These are phyloP conservation scores for Apophysomyces ossiformis DNA, from an alignment of 371 early-diverging fungal genomes.

Conservation along the genomic window DNA sequence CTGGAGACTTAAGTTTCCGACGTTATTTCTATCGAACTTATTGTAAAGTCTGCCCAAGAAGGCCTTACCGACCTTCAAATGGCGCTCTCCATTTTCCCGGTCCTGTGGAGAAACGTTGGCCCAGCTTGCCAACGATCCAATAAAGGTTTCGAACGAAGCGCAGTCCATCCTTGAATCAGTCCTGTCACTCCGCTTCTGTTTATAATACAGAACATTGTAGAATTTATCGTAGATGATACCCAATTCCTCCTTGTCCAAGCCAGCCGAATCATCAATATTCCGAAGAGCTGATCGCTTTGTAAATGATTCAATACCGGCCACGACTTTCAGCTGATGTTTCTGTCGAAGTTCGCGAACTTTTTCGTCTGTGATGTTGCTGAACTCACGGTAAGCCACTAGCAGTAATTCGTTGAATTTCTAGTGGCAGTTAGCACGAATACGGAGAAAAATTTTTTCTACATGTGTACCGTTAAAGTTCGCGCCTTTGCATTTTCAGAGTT, in stretches of 20 bases:
- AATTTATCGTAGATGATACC: constrained; percentile 90
- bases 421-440: neutral
- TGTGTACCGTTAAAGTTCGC: constrained; percentile 54
- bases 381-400: constrained; percentile 90
- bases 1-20: constrained; percentile 68
- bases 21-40: constrained; percentile 56
- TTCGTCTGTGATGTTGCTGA: constrained; percentile 80
- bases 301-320: constrained; percentile 91
- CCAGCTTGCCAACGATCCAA: constrained; percentile 43
- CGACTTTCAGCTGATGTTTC: constrained; percentile 88
- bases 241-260: constrained; percentile 86
- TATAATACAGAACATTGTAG: constrained; percentile 83
- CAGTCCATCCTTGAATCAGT: constrained; percentile 39
- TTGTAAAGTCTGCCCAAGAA: constrained; percentile 61
- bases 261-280: constrained; percentile 72
- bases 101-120: constrained; percentile 28
- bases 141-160: constrained; percentile 40
- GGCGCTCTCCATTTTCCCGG: constrained; percentile 37
- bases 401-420: constrained; percentile 90
- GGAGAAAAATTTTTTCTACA: neutral
- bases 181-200: constrained; percentile 33
- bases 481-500: constrained; percentile 53
- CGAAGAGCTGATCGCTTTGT: constrained; percentile 89
- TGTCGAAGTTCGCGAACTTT: constrained; percentile 82
- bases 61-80: constrained; percentile 46